phyloP scores from a whole-genome alignment of 305 asterid species.

The Solanum hybrid region DNA sequence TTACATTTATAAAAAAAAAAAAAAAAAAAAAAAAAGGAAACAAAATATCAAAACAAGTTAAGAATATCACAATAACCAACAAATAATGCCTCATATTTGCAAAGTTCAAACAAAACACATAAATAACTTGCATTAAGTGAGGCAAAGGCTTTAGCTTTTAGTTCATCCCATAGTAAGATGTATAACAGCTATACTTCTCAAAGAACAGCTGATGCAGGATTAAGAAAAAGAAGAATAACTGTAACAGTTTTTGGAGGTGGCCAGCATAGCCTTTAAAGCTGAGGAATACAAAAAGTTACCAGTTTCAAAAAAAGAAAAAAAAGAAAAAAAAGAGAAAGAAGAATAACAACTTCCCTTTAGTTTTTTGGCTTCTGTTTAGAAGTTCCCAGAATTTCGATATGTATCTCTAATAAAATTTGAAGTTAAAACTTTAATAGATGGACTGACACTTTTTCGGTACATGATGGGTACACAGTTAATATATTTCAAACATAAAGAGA shows the following conservation, averaged over 20 bases:
- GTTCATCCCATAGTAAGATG: background rate
- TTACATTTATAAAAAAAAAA: background rate
- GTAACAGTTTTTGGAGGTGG: background rate
- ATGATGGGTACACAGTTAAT: background rate
- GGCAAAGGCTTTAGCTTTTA: background rate
- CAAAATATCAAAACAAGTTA: background rate
- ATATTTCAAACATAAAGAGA: background rate
- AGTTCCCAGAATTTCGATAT: background rate
- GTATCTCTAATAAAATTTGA: background rate
- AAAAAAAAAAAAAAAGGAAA: too few relatives aligned
- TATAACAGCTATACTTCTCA: background rate
- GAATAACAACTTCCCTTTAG: background rate
- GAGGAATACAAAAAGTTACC: background rate
- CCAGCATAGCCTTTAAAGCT: background rate
- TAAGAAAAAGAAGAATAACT: background rate
- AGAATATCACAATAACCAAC: background rate
- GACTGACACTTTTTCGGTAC: background rate
- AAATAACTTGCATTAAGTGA: background rate
- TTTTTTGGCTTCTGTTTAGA: background rate
- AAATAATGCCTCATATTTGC: background rate
- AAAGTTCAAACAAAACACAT: background rate
- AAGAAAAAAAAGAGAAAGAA: background rate
- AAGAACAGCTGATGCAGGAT: background rate
- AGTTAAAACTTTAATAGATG: background rate
- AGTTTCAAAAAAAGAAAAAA: background rate